Evolutionary conservation across 2,329 filamentous ascomycete species (phyloP).

Genomic region (Emmonsiellopsis sp.): DNA sequence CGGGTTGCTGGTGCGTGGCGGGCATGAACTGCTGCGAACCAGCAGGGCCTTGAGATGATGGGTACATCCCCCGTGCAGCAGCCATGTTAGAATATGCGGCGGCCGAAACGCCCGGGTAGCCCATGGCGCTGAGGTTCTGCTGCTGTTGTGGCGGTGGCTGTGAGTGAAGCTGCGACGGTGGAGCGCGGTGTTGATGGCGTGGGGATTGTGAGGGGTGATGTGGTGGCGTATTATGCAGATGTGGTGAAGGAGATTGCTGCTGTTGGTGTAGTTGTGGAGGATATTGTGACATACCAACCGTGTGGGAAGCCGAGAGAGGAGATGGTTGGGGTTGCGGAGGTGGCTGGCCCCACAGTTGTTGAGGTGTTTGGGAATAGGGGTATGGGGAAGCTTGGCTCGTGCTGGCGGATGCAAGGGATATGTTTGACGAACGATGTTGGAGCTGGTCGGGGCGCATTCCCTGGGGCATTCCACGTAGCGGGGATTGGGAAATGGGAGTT

Average conservation of each 20-base stretch:
- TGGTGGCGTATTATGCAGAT: constrained; percentile 22
- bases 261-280: constrained; percentile 31
- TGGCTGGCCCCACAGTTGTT: constrained; percentile 52
- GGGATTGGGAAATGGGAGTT: constrained; percentile 61
- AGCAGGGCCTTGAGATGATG: constrained; percentile 24
- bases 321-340: constrained; percentile 48
- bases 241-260: constrained; percentile 26
- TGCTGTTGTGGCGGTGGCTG: constrained; percentile 23
- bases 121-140: constrained; percentile 25
- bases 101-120: constrained; percentile 23
- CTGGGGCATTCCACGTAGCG: constrained; percentile 60
- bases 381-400: constrained; percentile 35
- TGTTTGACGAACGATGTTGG: constrained; percentile 56
- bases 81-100: constrained; percentile 25
- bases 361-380: constrained; percentile 45
- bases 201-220: constrained; percentile 32
- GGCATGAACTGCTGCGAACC: constrained; percentile 25
- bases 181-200: constrained; percentile 23
- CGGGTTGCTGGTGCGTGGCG: constrained; percentile 24
- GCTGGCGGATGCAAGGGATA: constrained; percentile 45
- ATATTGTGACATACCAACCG: constrained; percentile 32
- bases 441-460: constrained; percentile 51
- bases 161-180: constrained; percentile 25
- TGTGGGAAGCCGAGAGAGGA: constrained; percentile 36
- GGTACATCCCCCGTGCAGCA: constrained; percentile 27